phyloP scores from a whole-genome alignment of 2,329 filamentous ascomycete genomes.

The Arthrobotrys megalospora region DNA sequence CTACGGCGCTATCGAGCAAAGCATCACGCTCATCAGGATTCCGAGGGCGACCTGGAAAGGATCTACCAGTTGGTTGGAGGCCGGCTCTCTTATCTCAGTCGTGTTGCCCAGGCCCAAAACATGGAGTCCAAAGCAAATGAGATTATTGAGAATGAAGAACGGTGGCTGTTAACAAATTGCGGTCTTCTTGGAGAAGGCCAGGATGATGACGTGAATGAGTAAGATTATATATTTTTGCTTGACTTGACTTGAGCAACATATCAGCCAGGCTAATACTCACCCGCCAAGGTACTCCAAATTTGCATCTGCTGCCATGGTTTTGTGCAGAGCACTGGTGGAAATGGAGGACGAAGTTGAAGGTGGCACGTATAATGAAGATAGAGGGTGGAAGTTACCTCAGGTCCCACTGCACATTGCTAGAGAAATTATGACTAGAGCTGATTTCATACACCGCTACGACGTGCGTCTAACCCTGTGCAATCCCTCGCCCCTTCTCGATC shows the following conservation, averaged over 20 bases:
- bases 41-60: slow-evolving; percentile 75
- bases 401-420: slow-evolving; percentile 86
- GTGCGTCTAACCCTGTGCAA: slow-evolving; percentile 12
- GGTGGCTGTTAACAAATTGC: slow-evolving; percentile 84
- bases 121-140: slow-evolving; percentile 84
- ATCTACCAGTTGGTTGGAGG: slow-evolving; percentile 92
- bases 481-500: background rate
- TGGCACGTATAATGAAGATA: slow-evolving; percentile 75
- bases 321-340: slow-evolving; percentile 92
- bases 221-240: slow-evolving; percentile 8
- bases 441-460: slow-evolving; percentile 94
- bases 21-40: slow-evolving; percentile 78
- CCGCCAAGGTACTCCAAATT: slow-evolving; percentile 61
- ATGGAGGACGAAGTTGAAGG: slow-evolving; percentile 72
- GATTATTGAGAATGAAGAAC: slow-evolving; percentile 80
- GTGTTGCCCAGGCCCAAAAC: slow-evolving; percentile 86
- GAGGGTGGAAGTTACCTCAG: slow-evolving; percentile 81
- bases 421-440: slow-evolving; percentile 93
- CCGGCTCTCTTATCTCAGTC: slow-evolving; percentile 86
- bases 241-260: background rate
- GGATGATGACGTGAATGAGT: slow-evolving; percentile 95
- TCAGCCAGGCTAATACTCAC: background rate
- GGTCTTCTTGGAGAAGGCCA: slow-evolving; percentile 82
- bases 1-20: slow-evolving; percentile 83
- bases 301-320: slow-evolving; percentile 87